Evolutionary conservation across 2,329 filamentous ascomycete species (phyloP).

Genomic region (Colletotrichum sp.): DNA sequence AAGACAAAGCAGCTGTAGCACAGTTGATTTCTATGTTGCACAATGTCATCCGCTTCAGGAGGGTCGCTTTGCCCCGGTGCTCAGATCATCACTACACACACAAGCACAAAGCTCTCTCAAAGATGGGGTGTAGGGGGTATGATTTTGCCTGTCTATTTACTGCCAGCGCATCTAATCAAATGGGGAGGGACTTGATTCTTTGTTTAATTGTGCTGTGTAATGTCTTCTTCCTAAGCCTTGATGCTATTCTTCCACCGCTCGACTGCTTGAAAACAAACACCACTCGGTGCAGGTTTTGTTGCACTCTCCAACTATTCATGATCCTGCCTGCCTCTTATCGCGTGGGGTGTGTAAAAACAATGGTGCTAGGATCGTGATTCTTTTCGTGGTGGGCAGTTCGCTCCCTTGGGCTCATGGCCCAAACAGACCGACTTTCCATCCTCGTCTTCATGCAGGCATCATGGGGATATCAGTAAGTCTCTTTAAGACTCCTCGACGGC

Average conservation of each 20-base stretch:
- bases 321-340: constrained; percentile 7
- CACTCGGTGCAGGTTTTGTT: constrained; percentile 19
- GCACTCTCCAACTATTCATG: constrained; percentile 12
- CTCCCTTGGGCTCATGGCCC: neutral
- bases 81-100: neutral
- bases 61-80: neutral
- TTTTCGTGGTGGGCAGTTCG: neutral
- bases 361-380: constrained; percentile 12
- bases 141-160: constrained; percentile 7
- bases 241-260: constrained; percentile 16
- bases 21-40: neutral
- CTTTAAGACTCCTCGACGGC: constrained; percentile 8
- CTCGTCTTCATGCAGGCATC: neutral
- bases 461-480: neutral
- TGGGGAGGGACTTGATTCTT: constrained; percentile 12
- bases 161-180: constrained; percentile 8
- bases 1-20: neutral
- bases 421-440: neutral
- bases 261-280: constrained; percentile 17
- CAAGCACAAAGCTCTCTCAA: neutral
- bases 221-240: constrained; percentile 21
- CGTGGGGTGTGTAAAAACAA: constrained; percentile 9
- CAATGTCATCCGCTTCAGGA: neutral
- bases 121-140: neutral
- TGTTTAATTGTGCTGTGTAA: constrained; percentile 13